Evolutionary conservation across 352 stramenopile species (phyloP).

Genomic region (Phytophthora multivora): DNA sequence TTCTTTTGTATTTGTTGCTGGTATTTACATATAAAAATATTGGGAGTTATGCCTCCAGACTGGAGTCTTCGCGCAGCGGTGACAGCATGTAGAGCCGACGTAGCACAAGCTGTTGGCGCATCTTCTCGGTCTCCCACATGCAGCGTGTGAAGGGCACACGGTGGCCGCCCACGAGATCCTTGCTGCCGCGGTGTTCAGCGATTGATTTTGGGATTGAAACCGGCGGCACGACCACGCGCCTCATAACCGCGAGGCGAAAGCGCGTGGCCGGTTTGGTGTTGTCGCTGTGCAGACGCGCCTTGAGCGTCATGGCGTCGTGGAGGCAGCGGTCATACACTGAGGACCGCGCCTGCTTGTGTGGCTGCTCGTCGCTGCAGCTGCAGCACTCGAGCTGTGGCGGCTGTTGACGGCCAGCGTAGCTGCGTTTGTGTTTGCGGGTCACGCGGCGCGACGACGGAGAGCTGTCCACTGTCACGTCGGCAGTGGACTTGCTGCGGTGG

Average conservation of each 20-base stretch:
- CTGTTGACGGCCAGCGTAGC: constrained; percentile 16
- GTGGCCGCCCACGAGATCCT: constrained; percentile 55
- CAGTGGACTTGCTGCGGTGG: constrained; percentile 16
- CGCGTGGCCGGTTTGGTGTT: constrained; percentile 35
- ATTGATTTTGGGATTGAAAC: constrained; percentile 61
- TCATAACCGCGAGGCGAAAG: constrained; percentile 70
- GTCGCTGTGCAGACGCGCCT: constrained; percentile 23
- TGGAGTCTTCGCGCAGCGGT: constrained; percentile 20
- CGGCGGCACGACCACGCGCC: constrained; percentile 55
- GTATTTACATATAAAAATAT: constrained; percentile 19
- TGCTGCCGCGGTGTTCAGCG: constrained; percentile 38
- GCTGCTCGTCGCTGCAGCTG: constrained; percentile 14
- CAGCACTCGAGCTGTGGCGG: constrained; percentile 11
- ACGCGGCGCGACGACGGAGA: constrained; percentile 20
- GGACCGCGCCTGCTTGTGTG: constrained; percentile 3
- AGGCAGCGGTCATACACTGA: constrained; percentile 36
- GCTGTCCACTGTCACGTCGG: constrained; percentile 26
- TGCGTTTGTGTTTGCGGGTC: constrained; percentile 37
- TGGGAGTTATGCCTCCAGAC: constrained; percentile 14
- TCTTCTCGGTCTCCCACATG: constrained; percentile 78
- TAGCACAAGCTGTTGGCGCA: constrained; percentile 37
- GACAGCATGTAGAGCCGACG: constrained; percentile 34
- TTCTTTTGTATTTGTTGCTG: constrained; percentile 20
- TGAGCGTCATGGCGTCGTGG: constrained; percentile 34
- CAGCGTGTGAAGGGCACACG: constrained; percentile 65